phyloP scores from a whole-genome alignment of 805 yeast species.

The Cyberlindnera subsufficiens region DNA sequence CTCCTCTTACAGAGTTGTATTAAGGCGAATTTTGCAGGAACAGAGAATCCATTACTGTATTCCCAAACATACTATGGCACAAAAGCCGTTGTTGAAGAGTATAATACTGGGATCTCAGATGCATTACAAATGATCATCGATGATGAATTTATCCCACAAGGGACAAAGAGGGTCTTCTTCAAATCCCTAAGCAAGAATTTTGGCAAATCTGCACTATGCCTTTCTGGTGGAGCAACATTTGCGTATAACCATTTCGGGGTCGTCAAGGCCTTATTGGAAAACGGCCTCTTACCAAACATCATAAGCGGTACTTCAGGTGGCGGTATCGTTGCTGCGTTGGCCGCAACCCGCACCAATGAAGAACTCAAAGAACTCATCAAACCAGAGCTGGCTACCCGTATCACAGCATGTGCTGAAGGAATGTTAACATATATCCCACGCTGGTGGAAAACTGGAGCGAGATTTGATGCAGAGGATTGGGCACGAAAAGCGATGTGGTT shows the following conservation, averaged over 20 bases:
- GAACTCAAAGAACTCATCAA: conserved; percentile 48
- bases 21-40: conserved; percentile 72
- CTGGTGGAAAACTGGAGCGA: conserved; percentile 71
- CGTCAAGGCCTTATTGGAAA: conserved; percentile 62
- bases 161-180: conserved; percentile 47
- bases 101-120: conserved; percentile 44
- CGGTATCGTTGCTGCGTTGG: conserved; percentile 67
- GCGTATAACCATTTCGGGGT: conserved; percentile 76
- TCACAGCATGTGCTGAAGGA: conserved; percentile 66
- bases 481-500: conserved; percentile 64
- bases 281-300: conserved; percentile 59
- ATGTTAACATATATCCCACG: conserved; percentile 55
- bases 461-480: conserved; percentile 73
- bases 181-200: conserved; percentile 53
- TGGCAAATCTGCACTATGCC: conserved; percentile 67
- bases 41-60: conserved; percentile 64
- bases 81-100: conserved; percentile 49
- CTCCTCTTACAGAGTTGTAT: conserved; percentile 58
- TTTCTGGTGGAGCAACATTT: conserved; percentile 78
- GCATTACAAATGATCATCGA: conserved; percentile 40
- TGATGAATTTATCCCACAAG: conserved; percentile 30
- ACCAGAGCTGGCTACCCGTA: conserved; percentile 56
- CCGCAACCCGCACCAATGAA: conserved; percentile 62
- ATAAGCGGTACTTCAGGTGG: conserved; percentile 82
- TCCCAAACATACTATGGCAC: conserved; percentile 77